These are phyloP conservation scores for Irpex rosettiformis DNA, from an alignment of 1,284 basidiomycete genomes.

Conservation along the genomic window DNA sequence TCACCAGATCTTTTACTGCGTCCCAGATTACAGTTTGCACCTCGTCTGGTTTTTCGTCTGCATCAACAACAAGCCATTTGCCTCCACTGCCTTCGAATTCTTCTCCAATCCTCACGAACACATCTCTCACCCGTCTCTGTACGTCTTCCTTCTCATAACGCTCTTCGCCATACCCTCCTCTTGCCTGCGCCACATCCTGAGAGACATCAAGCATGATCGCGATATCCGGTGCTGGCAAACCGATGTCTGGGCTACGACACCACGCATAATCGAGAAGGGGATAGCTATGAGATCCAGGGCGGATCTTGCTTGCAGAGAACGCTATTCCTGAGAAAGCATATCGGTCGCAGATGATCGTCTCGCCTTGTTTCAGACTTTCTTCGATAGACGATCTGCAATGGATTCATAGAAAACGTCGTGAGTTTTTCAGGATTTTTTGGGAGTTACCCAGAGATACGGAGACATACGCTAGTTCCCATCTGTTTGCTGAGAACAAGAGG, in stretches of 20 bases:
- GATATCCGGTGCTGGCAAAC: conserved; percentile 87
- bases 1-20: conserved; percentile 13
- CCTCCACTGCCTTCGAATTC: conserved; percentile 40
- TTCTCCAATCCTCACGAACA: conserved; percentile 62
- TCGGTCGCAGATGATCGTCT: conserved; percentile 84
- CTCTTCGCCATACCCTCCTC: conserved; percentile 91
- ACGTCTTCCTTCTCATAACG: conserved; percentile 82
- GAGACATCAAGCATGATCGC: conserved; percentile 86
- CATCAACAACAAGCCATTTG: conserved; percentile 67
- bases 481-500: conserved; percentile 93
- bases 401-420: background rate
- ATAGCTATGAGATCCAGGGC: conserved; percentile 24
- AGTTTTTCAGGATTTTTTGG: background rate
- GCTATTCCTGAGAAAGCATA: conserved; percentile 98
- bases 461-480: conserved; percentile 93
- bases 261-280: conserved; percentile 52
- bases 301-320: conserved; percentile 84
- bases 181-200: conserved; percentile 62
- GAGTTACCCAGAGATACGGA: background rate
- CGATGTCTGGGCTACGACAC: conserved; percentile 84
- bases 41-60: conserved; percentile 50
- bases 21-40: conserved; percentile 61
- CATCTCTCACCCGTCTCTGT: conserved; percentile 63
- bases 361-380: conserved; percentile 59
- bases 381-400: conserved; percentile 60